These are phyloP conservation scores for Panicum virgatum DNA, from an alignment of 202 grass and related monocot species.

Conservation along the genomic window DNA sequence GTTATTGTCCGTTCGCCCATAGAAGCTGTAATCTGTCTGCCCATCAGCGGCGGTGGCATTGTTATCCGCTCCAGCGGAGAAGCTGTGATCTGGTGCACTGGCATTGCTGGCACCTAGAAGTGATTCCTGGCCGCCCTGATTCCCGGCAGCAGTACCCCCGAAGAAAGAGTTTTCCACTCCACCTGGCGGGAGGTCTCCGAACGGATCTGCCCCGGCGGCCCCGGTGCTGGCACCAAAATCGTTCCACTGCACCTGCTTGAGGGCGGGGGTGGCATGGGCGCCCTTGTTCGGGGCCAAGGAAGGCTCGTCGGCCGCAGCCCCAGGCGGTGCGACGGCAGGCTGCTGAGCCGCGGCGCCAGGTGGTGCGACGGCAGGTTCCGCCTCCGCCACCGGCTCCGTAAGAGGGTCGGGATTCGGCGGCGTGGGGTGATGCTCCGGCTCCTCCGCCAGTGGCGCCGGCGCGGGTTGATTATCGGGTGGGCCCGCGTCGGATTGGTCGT, in stretches of 20 bases:
- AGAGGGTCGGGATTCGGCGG: not conserved
- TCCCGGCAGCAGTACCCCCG: not conserved
- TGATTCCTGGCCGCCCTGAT: constrained; percentile 18
- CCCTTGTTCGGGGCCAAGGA: constrained; percentile 29
- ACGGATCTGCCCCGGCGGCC: constrained; percentile 29
- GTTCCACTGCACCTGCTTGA: constrained; percentile 86
- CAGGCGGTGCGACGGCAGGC: not conserved
- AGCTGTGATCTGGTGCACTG: not conserved
- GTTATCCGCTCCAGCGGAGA: not conserved
- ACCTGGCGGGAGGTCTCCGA: constrained; percentile 30
- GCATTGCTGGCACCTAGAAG: not conserved
- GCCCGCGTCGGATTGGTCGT: not conserved
- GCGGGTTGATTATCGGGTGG: not conserved
- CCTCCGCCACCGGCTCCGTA: not conserved
- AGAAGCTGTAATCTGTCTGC: not conserved
- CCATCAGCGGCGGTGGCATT: not conserved
- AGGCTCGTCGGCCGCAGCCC: too few relatives aligned
- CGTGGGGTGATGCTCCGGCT: not conserved
- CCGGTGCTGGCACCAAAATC: constrained; percentile 38
- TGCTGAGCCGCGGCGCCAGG: not conserved
- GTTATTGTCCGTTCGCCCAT: not conserved
- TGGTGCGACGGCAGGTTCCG: not conserved
- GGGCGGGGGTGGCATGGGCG: constrained; percentile 25
- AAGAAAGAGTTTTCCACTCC: constrained; percentile 18
- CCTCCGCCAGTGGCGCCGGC: not conserved